Evolutionary conservation across 2,329 filamentous ascomycete genomes (phyloP), one percentile per base, ranked within the genome.

Genomic region (Proliferodiscus dingleyae): DNA sequence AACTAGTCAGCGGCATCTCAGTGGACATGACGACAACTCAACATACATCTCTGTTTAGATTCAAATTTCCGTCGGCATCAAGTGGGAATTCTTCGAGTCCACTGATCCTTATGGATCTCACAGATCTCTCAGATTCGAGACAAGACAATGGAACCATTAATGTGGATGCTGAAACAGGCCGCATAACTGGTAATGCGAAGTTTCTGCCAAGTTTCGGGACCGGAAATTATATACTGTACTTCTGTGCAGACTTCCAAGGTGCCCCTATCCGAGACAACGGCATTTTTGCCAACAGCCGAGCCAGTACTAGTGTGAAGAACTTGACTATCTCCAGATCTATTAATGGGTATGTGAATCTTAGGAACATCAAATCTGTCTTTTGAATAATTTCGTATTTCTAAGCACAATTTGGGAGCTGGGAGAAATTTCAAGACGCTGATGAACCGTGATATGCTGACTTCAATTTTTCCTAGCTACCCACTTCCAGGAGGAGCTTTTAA

Each of bases 11-110:
- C 38, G 74, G 75, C 0, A 70, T 86, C 37, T 64, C 68, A 11
- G 78, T 77, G 1, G 82, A 87, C 52, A 85, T 85, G 77, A 86
- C 83, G 0, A 72, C 76, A 0, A 73, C 80, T 0, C 74, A 81
- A 18, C 80, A 78, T 54, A 72, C 80, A 1, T 78, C 81, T 4
- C 60, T 88, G 2, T 86, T 86, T 62, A 71, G 72, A 13, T 86
- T 87, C 58, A 78, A 71, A 0, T 86, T 86, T 46, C 56, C 80
- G 0, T 61, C 64, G 11, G 52, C 42, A 5, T 50, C 57, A 0
- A 66, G 68, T 19, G 68, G 66, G 1, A 60, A 64, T 29, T 47
- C 43, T 2, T 45, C 54, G 4, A 55, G 50, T 53, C 83, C 83
- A 1, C 68, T 86, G 13, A 74, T 87, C 16, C 62, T 85, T 2